Percentiles rank a stretch among this genome's conserved stretches.
Conservation (phyloP, 495 filamentous ascomycete genomes). For the Xylaria castorea region DNA sequence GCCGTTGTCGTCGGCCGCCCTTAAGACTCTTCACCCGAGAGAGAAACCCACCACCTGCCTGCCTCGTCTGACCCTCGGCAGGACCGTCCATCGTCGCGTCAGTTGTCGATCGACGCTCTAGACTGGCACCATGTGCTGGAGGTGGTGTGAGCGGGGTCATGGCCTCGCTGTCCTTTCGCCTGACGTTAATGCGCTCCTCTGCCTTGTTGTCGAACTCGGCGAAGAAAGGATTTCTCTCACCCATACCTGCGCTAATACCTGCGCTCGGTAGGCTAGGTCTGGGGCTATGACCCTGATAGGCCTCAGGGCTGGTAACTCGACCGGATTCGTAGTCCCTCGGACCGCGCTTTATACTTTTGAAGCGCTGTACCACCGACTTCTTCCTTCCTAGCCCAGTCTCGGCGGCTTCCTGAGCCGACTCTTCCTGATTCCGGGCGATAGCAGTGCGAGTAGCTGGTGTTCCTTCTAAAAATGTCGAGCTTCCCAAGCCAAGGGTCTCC, state of each 20-base stretch:
- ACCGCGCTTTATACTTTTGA: slow-evolving; percentile 69
- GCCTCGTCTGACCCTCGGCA: slow-evolving; percentile 50
- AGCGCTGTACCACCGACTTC: slow-evolving; percentile 89
- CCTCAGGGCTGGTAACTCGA: slow-evolving; percentile 60
- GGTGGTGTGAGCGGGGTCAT: slow-evolving; percentile 73
- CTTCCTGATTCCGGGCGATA: slow-evolving; percentile 77
- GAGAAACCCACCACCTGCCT: slow-evolving; percentile 70
- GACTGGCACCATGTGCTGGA: slow-evolving; percentile 57
- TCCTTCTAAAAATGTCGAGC: slow-evolving; percentile 95
- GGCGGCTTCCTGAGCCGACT: slow-evolving; percentile 57
- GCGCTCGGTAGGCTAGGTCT: slow-evolving; percentile 37
- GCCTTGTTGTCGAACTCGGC: slow-evolving; percentile 68
- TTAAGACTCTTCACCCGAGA: slow-evolving; percentile 89
- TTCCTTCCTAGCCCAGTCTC: slow-evolving; percentile 80
- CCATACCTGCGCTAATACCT: slow-evolving; percentile 31
- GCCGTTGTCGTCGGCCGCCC: slow-evolving; percentile 55
- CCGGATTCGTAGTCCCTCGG: slow-evolving; percentile 57
- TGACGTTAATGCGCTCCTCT: slow-evolving; percentile 53
- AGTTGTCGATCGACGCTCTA: slow-evolving; percentile 75
- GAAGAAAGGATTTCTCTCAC: slow-evolving; percentile 84
- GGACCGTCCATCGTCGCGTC: slow-evolving; percentile 58
- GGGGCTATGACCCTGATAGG: slow-evolving; percentile 43
- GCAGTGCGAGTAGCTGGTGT: slow-evolving; percentile 85
- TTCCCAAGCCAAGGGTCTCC: slow-evolving; percentile 84
- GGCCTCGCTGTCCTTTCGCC: slow-evolving; percentile 46